Evolutionary conservation across 2,329 filamentous ascomycete genomes (phyloP), one percentile per base, ranked within the genome.

Genomic region (Aureobasidium pullulans): DNA sequence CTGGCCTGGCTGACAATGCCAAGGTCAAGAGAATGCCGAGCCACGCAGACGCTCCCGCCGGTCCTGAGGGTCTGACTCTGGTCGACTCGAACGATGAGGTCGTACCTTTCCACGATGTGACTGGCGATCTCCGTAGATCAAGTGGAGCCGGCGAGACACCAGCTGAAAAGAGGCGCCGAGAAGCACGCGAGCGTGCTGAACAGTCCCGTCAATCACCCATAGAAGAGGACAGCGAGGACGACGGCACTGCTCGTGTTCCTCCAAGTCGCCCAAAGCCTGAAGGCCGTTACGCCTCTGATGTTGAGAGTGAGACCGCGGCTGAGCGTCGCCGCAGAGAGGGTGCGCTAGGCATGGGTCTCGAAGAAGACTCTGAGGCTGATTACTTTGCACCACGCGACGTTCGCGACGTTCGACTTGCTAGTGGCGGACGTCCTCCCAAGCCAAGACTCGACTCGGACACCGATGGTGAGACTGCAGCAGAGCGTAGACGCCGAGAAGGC

Each of bases 301-400:
- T 56, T 2, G 77, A 76, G 37, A 77, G 75, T 34, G 89, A 92
- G 73, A 91, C 88, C 0, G 85, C 87, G 0, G 89, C 88, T 0
- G 89, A 93, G 71, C 79, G 86, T 60, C 81, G 87, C 39, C 79
- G 89, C 57, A 82, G 89, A 66, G 84, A 90, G 66, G 88, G 88
- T 1, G 89, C 88, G 1, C 75, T 93, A 2, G 88, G 88, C 11
- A 77, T 87, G 62, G 73, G 75, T 10, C 42, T 59, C 3, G 71
- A 70, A 0, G 19, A 46, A 3, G 40, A 37, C 3, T 16, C 52
- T 6, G 16, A 37, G 4, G 31, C 40, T 7, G 76, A 75, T 19
- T 79, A 76, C 48, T 77, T 78, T 58, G 44, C 31, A 42, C 23
- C 43, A n/a, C 31, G 54, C 7, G 54, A 57, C n/a, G 54, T 57